Conservation (phyloP, 2,329 filamentous ascomycete species). For the Graphium sp. region DNA sequence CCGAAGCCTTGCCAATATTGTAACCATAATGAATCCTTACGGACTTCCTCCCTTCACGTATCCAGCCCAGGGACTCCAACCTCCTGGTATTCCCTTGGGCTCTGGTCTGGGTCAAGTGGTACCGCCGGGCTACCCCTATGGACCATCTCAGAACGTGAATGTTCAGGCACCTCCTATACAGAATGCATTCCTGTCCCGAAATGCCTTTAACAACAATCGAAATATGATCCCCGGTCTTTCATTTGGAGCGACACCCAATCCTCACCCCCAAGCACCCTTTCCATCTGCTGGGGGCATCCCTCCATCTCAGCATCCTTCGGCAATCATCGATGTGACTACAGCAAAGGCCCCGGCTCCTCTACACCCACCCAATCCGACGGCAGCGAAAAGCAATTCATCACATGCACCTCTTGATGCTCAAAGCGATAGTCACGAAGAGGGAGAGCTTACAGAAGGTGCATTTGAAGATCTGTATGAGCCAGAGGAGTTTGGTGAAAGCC, state of each 20-base stretch:
- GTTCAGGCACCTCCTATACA: too few species aligned
- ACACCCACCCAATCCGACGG: not conserved
- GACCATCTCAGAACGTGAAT: too few species aligned
- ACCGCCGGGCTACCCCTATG: too few species aligned
- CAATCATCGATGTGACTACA: not conserved
- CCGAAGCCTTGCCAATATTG: too few species aligned
- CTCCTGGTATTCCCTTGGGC: too few species aligned
- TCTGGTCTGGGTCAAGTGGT: too few species aligned
- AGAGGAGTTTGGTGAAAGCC: constrained; percentile 2
- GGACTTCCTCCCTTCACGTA: too few species aligned
- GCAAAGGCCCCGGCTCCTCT: constrained; percentile 2
- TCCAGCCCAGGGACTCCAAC: too few species aligned
- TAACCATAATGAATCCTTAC: too few species aligned
- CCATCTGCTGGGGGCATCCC: not conserved
- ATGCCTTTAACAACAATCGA: constrained; percentile 10
- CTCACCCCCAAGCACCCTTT: not conserved
- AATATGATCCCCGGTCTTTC: constrained; percentile 16
- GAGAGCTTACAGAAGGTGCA: constrained; percentile 58
- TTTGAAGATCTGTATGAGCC: constrained; percentile 39
- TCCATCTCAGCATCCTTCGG: not conserved
- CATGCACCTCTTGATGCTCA: not conserved
- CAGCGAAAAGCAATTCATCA: not conserved
- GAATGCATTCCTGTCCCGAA: not conserved
- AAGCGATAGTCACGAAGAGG: constrained; percentile 39
- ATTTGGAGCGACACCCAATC: constrained; percentile 2